Evolutionary conservation across 345 rosid genomes (phyloP).

Genomic region (Pistacia vera): DNA sequence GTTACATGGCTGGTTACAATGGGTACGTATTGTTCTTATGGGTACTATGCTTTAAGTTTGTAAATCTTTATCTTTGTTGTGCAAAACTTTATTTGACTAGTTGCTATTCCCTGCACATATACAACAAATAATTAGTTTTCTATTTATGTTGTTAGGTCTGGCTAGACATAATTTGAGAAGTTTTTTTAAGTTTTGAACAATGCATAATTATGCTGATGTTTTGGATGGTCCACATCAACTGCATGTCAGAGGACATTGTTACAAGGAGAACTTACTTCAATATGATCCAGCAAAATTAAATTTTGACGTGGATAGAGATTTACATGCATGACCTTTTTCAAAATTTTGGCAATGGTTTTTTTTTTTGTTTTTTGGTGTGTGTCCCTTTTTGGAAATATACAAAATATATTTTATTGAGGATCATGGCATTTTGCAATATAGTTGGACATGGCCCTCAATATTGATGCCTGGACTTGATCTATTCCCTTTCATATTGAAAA

Average conservation of each 20-base stretch:
- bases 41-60: neutral
- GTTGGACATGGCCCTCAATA: neutral
- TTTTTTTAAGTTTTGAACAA: too few species aligned
- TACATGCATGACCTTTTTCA: neutral
- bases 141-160: conserved; percentile 6
- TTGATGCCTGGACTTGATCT: neutral
- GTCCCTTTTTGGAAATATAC: neutral
- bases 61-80: neutral
- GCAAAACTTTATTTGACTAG: neutral
- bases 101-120: neutral
- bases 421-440: neutral
- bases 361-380: too few species aligned
- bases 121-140: neutral
- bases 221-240: neutral
- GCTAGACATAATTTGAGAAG: neutral
- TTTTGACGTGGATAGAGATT: neutral
- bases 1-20: conserved; percentile 90
- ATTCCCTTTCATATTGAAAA: neutral
- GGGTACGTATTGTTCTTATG: conserved; percentile 47
- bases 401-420: neutral
- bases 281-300: neutral
- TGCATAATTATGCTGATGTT: neutral
- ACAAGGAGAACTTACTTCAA: neutral
- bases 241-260: neutral
- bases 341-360: neutral